phyloP scores from a whole-genome alignment of 106 monocot species.

The Allium sativum region DNA sequence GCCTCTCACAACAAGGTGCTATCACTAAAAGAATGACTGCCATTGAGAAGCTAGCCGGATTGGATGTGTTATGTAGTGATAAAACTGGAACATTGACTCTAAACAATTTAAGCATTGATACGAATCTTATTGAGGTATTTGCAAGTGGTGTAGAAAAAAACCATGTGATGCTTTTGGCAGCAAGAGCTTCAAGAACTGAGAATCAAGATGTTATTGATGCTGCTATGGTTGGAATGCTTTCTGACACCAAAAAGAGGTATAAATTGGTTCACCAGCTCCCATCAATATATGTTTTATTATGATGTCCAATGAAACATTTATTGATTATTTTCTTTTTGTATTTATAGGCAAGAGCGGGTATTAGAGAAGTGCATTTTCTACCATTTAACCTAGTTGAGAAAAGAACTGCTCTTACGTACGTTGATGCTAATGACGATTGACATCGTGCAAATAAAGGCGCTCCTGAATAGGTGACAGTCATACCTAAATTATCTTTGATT shows the following conservation, averaged over 20 bases:
- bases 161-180: slow-evolving; percentile 46
- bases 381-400: slow-evolving; percentile 82
- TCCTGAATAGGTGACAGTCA: slow-evolving; percentile 46
- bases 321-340: background rate
- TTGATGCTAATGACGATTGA: slow-evolving; percentile 45
- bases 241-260: slow-evolving; percentile 74
- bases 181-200: slow-evolving; percentile 61
- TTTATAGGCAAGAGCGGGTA: slow-evolving; percentile 60
- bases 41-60: slow-evolving; percentile 98
- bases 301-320: background rate
- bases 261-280: too few species aligned
- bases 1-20: slow-evolving; percentile 12
- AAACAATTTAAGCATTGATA: slow-evolving; percentile 62
- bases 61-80: slow-evolving; percentile 97
- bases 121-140: slow-evolving; percentile 58
- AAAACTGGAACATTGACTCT: slow-evolving; percentile 72
- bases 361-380: slow-evolving; percentile 61
- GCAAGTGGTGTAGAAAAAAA: slow-evolving; percentile 45
- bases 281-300: too few species aligned
- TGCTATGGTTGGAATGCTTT: slow-evolving; percentile 78
- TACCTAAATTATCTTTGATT: too few species aligned
- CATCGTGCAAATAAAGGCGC: slow-evolving; percentile 73
- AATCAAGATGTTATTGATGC: slow-evolving; percentile 82
- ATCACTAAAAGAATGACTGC: slow-evolving; percentile 99
- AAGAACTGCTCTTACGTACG: slow-evolving; percentile 72